Evolutionary conservation across 116 monocot species (phyloP).

Genomic region (Dioscorea cayenensis): DNA sequence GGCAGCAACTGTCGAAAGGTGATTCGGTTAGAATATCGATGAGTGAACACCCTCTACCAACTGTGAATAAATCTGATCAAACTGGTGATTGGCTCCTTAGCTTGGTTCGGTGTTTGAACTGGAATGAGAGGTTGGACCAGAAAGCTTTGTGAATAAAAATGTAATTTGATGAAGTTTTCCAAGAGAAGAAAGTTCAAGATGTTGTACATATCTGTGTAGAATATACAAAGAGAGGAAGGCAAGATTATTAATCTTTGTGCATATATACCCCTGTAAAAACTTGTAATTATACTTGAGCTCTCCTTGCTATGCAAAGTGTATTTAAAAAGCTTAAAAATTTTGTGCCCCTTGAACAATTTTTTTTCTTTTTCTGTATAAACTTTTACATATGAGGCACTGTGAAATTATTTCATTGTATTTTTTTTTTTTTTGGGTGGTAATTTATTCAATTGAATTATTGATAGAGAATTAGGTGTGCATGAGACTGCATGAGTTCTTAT

Average conservation of each 20-base stretch:
- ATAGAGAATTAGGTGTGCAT: too few species aligned
- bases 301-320: background rate
- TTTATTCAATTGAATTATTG: too few species aligned
- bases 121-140: slow-evolving; percentile 96
- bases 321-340: too few species aligned
- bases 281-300: background rate
- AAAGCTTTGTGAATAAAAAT: slow-evolving; percentile 56
- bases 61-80: slow-evolving; percentile 96
- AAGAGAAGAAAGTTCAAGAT: too few species aligned
- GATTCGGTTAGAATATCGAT: slow-evolving; percentile 82
- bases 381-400: too few species aligned
- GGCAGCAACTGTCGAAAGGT: slow-evolving; percentile 91
- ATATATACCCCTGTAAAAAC: background rate
- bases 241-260: background rate
- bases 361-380: too few species aligned
- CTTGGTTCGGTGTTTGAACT: slow-evolving; percentile 86
- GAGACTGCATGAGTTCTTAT: too few species aligned
- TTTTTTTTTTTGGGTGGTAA: too few species aligned
- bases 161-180: background rate
- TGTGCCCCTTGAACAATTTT: too few species aligned
- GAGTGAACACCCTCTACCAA: slow-evolving; percentile 96
- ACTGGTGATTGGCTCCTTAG: slow-evolving; percentile 98
- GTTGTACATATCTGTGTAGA: slow-evolving; percentile 35
- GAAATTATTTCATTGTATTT: too few species aligned
- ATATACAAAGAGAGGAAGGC: too few species aligned